phyloP scores from a whole-genome alignment of 345 rosid species.

The Citropsis articulata region DNA sequence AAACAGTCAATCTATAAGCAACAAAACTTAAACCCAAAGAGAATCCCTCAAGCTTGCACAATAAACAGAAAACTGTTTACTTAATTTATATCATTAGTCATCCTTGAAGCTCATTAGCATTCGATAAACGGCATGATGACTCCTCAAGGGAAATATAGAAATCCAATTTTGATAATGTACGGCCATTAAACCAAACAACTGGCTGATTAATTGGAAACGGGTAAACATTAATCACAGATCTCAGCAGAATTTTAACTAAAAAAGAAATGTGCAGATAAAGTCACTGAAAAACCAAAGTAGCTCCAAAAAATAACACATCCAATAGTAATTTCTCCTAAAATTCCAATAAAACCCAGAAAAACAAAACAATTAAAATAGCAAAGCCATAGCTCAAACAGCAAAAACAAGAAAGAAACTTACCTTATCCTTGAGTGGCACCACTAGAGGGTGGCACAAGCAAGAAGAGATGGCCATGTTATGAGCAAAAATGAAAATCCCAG shows the following conservation, averaged over 20 bases:
- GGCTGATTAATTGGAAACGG: not conserved
- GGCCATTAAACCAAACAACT: not conserved
- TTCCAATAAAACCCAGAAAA: constrained; percentile 10
- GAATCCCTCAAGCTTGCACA: constrained; percentile 7
- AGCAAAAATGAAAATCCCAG: constrained; percentile 23
- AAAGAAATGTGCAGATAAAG: not conserved
- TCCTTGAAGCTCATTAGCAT: not conserved
- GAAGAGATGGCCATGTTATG: constrained; percentile 55
- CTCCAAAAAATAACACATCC: not conserved
- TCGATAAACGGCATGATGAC: not conserved
- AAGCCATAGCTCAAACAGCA: not conserved
- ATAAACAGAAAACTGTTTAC: not conserved
- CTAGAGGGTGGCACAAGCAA: constrained; percentile 41
- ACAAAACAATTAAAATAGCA: not conserved
- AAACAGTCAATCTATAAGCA: constrained; percentile 36
- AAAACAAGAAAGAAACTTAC: constrained; percentile 15
- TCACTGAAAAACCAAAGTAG: not conserved
- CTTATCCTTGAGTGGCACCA: constrained; percentile 28
- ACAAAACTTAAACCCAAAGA: constrained; percentile 13
- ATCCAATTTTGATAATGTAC: not conserved
- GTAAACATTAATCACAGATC: not conserved
- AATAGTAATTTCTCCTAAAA: not conserved
- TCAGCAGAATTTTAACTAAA: not conserved
- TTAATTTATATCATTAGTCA: not conserved
- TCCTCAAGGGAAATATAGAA: not conserved